phyloP scores from a whole-genome alignment of 345 rosid genomes.

The Eucalyptus tenuipes region DNA sequence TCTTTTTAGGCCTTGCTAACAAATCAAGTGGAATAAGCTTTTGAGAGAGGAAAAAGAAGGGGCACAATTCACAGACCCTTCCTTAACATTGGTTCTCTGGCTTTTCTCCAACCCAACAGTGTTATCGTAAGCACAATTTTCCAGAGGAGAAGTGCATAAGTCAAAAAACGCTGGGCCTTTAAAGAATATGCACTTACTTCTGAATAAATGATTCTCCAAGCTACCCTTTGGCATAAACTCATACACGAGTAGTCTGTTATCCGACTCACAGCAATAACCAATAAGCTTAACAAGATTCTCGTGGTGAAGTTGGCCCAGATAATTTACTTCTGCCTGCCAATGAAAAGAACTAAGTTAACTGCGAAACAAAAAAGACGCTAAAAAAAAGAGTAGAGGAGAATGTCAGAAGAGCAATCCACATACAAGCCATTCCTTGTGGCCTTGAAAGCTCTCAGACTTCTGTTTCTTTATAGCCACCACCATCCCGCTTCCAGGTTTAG shows the following conservation, averaged over 20 bases:
- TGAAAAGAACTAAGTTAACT: neutral
- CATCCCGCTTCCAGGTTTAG: conserved; percentile 44
- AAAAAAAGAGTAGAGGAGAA: neutral
- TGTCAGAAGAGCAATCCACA: neutral
- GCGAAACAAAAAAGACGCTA: neutral
- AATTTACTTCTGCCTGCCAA: conserved; percentile 73
- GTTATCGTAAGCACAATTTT: neutral
- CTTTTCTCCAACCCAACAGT: neutral
- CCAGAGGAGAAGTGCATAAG: neutral
- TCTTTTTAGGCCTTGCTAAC: neutral
- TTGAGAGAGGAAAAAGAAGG: neutral
- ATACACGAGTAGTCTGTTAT: conserved; percentile 62
- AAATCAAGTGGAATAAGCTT: neutral
- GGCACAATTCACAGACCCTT: neutral
- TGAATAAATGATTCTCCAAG: conserved; percentile 81
- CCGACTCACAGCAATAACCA: conserved; percentile 64
- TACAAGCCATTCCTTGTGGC: conserved; percentile 84
- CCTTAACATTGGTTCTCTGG: neutral
- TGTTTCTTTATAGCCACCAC: conserved; percentile 60
- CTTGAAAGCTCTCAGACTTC: conserved; percentile 49
- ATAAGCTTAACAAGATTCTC: conserved; percentile 76
- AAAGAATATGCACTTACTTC: conserved; percentile 38
- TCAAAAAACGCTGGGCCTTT: neutral
- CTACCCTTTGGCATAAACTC: conserved; percentile 88
- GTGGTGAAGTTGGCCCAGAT: conserved; percentile 70